Percentiles rank a stretch among this genome's conserved stretches.
These are phyloP conservation scores for Lecanicillium sp. DNA, from an alignment of 2,329 filamentous ascomycete species.

Conservation along the genomic window DNA sequence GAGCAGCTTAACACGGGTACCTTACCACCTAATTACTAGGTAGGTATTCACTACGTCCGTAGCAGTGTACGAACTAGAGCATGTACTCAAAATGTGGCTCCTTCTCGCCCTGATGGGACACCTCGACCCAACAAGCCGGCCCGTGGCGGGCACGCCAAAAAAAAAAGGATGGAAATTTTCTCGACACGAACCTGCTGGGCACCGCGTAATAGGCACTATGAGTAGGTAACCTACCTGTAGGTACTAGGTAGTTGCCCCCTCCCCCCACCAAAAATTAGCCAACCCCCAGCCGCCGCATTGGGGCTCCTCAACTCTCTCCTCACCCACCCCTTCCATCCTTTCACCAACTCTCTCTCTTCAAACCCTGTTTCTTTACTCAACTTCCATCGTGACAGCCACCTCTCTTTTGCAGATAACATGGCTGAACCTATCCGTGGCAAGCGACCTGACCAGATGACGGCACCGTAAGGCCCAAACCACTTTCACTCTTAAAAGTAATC, in stretches of 20 bases:
- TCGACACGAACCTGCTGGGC: constrained; percentile 19
- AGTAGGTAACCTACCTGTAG: too few relatives aligned
- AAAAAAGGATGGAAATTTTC: constrained; percentile 20
- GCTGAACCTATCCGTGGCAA: constrained; percentile 58
- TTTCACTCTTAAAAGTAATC: too few relatives aligned
- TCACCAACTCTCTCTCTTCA: constrained; percentile 16
- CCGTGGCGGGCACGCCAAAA: constrained; percentile 1
- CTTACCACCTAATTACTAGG: too few relatives aligned
- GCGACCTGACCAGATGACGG: constrained; percentile 46
- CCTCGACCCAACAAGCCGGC: constrained; percentile 7
- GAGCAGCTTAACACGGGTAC: too few relatives aligned
- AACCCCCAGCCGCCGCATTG: constrained; percentile 22
- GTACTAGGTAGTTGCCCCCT: constrained; percentile 2
- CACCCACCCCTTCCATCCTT: constrained; percentile 17
- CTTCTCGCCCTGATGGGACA: too few relatives aligned
- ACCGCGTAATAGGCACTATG: too few relatives aligned
- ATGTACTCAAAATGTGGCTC: too few relatives aligned
- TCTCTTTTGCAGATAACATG: constrained; percentile 35
- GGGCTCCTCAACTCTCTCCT: constrained; percentile 22
- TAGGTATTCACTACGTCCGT: too few relatives aligned
- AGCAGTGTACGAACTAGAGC: too few relatives aligned
- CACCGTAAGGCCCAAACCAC: constrained; percentile 42
- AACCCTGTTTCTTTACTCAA: constrained; percentile 13
- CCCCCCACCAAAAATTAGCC: constrained; percentile 32
- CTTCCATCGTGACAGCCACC: constrained; percentile 6